Conservation (phyloP, 2,329 filamentous ascomycete genomes). For the Teratosphaeriaceae sp. region DNA sequence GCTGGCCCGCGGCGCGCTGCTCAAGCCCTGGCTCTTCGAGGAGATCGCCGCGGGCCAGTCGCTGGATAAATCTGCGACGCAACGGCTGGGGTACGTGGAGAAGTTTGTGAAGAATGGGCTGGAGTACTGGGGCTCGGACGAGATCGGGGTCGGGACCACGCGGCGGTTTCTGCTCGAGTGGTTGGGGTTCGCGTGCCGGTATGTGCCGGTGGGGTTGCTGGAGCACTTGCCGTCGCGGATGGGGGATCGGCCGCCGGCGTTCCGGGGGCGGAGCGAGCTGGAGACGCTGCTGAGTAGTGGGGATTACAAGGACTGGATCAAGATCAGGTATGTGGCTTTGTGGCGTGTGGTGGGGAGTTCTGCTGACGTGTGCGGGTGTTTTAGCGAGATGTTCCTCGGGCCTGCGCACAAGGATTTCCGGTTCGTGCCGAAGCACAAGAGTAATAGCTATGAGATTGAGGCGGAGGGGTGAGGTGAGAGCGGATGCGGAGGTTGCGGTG, state of each 20-base stretch:
- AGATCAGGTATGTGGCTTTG: conserved; percentile 68
- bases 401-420: conserved; percentile 84
- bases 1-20: conserved; percentile 90
- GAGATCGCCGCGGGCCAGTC: conserved; percentile 91
- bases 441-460: conserved; percentile 79
- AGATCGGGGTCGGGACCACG: conserved; percentile 85
- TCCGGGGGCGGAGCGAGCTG: conserved; percentile 76
- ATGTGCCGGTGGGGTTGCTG: conserved; percentile 81
- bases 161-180: conserved; percentile 91
- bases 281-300: conserved; percentile 88
- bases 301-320: conserved; percentile 97
- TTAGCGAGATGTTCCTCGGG: conserved; percentile 94
- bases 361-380: conserved; percentile 2
- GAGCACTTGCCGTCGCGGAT: conserved; percentile 83
- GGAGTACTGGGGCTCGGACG: conserved; percentile 92
- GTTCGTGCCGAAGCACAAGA: conserved; percentile 97
- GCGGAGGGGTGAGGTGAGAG: conserved; percentile 49
- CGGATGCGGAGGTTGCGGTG: no score
- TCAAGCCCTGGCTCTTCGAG: conserved; percentile 98
- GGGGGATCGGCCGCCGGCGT: conserved; percentile 83
- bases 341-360: neutral
- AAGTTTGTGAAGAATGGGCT: conserved; percentile 87
- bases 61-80: conserved; percentile 85
- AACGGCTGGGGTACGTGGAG: conserved; percentile 79
- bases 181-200: conserved; percentile 87